phyloP scores from a whole-genome alignment of 148 eudicot genomes.

The Rhododendron vialii region DNA sequence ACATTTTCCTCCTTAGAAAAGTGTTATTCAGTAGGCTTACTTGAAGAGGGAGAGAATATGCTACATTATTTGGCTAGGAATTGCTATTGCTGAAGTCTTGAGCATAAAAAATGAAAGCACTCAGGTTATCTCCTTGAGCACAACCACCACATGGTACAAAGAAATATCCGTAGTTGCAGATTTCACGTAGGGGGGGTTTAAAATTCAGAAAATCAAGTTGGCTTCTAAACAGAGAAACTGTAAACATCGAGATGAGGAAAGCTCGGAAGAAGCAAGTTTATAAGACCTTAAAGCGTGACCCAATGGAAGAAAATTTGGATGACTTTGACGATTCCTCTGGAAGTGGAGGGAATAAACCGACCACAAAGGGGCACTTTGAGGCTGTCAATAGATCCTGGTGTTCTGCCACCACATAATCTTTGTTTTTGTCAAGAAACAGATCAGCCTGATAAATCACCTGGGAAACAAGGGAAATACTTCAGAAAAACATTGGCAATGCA shows the following conservation, averaged over 20 bases:
- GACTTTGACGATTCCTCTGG: constrained; percentile 91
- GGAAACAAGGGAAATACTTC: constrained; percentile 14
- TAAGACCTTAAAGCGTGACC: constrained; percentile 94
- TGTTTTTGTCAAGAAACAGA: constrained; percentile 92
- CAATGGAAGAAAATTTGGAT: constrained; percentile 97
- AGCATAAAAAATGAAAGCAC: not conserved
- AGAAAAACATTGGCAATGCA: not conserved
- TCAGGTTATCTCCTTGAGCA: not conserved
- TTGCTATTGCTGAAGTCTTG: not conserved
- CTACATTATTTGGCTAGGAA: not conserved
- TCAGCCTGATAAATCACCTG: constrained; percentile 95
- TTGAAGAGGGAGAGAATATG: not conserved
- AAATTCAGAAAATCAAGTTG: constrained; percentile 7
- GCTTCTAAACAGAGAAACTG: not conserved
- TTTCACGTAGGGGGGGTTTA: not conserved
- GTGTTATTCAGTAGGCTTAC: not conserved
- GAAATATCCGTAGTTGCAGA: not conserved
- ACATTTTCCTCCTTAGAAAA: not conserved
- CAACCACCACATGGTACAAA: not conserved
- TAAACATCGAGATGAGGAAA: not conserved
- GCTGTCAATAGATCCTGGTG: constrained; percentile 93
- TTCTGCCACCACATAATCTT: constrained; percentile 99
- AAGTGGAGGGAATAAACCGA: constrained; percentile 83
- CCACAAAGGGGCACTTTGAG: constrained; percentile 85
- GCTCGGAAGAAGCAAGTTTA: not conserved